Conservation (phyloP, 176 grass and related monocot genomes). For the Oryza meyeriana region DNA sequence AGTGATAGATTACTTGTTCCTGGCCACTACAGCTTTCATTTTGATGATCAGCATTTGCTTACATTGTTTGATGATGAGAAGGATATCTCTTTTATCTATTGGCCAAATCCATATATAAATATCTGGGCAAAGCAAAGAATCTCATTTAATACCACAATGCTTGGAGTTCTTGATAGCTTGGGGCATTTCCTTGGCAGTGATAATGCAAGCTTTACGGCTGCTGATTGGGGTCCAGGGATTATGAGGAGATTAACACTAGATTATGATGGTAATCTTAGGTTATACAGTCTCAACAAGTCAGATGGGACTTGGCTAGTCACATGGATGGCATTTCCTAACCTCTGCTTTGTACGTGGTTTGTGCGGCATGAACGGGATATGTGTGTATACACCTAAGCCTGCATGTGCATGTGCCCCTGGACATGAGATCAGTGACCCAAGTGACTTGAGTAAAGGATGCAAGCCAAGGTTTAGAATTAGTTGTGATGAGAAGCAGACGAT, state of each 20-base stretch:
- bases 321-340: conserved; percentile 34
- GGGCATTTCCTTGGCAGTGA: conserved; percentile 33
- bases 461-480: conserved; percentile 7
- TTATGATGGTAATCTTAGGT: conserved; percentile 50
- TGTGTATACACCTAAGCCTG: conserved; percentile 18
- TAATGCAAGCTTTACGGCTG: conserved; percentile 6
- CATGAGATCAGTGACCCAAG: conserved; percentile 41
- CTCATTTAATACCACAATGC: neutral
- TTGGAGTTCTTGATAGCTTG: conserved; percentile 11
- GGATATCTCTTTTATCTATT: conserved; percentile 46
- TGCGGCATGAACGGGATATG: conserved; percentile 67
- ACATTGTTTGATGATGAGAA: conserved; percentile 35
- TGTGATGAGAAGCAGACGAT: conserved; percentile 22
- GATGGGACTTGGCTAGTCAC: conserved; percentile 32
- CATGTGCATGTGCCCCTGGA: conserved; percentile 45
- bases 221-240: conserved; percentile 34
- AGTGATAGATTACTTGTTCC: conserved; percentile 25
- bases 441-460: conserved; percentile 53
- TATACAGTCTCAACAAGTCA: conserved; percentile 28
- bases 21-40: conserved; percentile 42
- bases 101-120: conserved; percentile 23
- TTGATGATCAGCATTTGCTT: conserved; percentile 40
- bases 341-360: conserved; percentile 31
- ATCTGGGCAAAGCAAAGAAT: conserved; percentile 15
- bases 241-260: conserved; percentile 42